Conservation (phyloP, 164 flowering plant genomes). For the Hamamelis virginiana region DNA sequence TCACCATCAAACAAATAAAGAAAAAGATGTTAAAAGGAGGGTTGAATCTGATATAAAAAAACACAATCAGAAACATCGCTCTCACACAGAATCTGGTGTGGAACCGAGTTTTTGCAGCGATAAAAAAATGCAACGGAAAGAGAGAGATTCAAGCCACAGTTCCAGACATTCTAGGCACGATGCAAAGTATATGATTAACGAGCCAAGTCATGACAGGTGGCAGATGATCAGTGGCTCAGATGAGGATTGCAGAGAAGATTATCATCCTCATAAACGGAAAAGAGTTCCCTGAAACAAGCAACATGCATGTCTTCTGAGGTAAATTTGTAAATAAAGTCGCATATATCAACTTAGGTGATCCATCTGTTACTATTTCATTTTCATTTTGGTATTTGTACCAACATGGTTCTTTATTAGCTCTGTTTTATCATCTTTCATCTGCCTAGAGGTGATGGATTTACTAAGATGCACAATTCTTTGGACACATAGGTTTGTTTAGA, state of each 20-base stretch:
- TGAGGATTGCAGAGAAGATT: constrained; percentile 26
- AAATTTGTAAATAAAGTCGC: constrained; percentile 38
- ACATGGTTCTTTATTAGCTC: constrained; percentile 17
- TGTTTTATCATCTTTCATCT: constrained; percentile 5
- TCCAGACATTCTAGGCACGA: constrained; percentile 36
- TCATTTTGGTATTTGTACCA: constrained; percentile 29
- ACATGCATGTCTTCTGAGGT: constrained; percentile 41
- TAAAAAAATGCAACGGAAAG: constrained; percentile 20
- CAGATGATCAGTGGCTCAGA: constrained; percentile 40
- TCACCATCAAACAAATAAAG: constrained; percentile 23
- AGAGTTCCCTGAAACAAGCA: constrained; percentile 30
- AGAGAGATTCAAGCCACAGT: constrained; percentile 30
- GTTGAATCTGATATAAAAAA: constrained; percentile 28
- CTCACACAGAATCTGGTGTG: constrained; percentile 27
- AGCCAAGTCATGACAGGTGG: constrained; percentile 41
- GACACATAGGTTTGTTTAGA: constrained; percentile 18
- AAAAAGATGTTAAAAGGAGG: constrained; percentile 26
- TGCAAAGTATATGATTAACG: constrained; percentile 21
- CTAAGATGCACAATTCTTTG: background rate
- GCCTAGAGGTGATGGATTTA: constrained; percentile 12
- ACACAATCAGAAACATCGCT: constrained; percentile 25
- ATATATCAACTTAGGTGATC: constrained; percentile 21
- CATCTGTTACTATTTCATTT: constrained; percentile 23
- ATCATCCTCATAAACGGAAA: constrained; percentile 39
- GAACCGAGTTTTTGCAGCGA: constrained; percentile 32